Conservation (phyloP, 306 rosid species). For the Alnus glutinosa region DNA sequence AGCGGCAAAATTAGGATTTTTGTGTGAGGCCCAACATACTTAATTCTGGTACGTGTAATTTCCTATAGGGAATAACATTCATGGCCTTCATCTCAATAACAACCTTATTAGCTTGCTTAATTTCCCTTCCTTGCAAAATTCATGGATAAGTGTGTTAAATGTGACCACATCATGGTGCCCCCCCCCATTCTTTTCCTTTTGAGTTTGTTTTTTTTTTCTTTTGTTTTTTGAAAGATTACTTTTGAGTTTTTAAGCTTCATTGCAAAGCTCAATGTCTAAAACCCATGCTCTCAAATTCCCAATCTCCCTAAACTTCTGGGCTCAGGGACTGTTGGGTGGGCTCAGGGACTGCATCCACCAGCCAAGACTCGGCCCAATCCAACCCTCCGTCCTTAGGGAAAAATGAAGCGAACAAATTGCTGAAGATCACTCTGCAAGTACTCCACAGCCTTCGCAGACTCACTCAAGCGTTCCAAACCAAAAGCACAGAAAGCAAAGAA, state of each 20-base stretch:
- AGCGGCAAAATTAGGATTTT: no score
- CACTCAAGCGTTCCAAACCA: neutral
- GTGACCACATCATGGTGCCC: conserved; percentile 63
- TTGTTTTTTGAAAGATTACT: no score
- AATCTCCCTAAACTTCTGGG: no score
- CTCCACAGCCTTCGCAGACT: neutral
- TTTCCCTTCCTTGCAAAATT: conserved; percentile 75
- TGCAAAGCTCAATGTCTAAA: conserved; percentile 33
- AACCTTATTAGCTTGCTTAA: conserved; percentile 58
- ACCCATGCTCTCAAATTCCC: no score
- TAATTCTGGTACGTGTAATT: no score
- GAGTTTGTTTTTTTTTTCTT: no score
- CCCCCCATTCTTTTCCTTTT: conserved; percentile 49
- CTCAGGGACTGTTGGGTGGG: no score
- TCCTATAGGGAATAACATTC: neutral
- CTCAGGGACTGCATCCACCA: no score
- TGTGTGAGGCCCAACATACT: no score
- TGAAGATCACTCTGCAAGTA: neutral
- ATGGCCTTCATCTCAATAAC: conserved; percentile 63
- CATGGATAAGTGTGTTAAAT: conserved; percentile 61
- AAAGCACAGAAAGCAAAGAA: neutral
- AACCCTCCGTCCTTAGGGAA: neutral
- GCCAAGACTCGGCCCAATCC: neutral
- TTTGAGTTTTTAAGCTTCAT: conserved; percentile 54
- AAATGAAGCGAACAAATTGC: neutral